Evolutionary conservation across 345 rosid genomes (phyloP).

Genomic region (Salix brachista): DNA sequence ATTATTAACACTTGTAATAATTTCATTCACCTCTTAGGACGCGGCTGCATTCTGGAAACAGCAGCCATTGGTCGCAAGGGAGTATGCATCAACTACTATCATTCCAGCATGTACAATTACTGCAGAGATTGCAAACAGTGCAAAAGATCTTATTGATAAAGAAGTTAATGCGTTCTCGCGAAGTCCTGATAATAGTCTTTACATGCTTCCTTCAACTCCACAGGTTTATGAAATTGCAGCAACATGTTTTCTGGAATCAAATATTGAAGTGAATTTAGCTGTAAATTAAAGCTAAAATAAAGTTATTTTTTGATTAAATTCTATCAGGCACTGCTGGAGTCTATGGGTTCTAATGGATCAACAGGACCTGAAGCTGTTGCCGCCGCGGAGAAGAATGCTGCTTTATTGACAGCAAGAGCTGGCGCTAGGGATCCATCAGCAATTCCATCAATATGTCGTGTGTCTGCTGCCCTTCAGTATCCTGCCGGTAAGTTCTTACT

Average conservation of each 20-base stretch:
- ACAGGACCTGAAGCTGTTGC: constrained; percentile 88
- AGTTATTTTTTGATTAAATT: constrained; percentile 15
- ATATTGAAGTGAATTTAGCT: not conserved
- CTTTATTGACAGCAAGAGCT: constrained; percentile 91
- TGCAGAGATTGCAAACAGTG: constrained; percentile 62
- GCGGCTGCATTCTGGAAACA: constrained; percentile 85
- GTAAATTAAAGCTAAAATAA: not conserved
- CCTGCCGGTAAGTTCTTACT: constrained; percentile 63
- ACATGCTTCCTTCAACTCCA: constrained; percentile 91
- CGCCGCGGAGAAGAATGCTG: constrained; percentile 88
- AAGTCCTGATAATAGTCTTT: constrained; percentile 80
- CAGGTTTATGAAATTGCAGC: constrained; percentile 51
- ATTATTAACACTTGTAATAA: not conserved
- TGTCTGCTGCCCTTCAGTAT: constrained; percentile 93
- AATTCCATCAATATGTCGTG: constrained; percentile 91
- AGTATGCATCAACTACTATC: constrained; percentile 75
- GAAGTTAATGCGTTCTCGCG: constrained; percentile 82
- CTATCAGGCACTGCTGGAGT: constrained; percentile 85
- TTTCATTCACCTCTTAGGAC: constrained; percentile 45
- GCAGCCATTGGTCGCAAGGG: constrained; percentile 81
- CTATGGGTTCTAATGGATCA: constrained; percentile 83
- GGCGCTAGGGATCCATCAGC: constrained; percentile 99
- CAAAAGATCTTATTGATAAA: constrained; percentile 72
- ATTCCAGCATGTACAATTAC: constrained; percentile 76
- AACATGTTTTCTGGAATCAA: not conserved